Conservation (phyloP, 2,329 filamentous ascomycete species). For the Epichloe sibirici region DNA sequence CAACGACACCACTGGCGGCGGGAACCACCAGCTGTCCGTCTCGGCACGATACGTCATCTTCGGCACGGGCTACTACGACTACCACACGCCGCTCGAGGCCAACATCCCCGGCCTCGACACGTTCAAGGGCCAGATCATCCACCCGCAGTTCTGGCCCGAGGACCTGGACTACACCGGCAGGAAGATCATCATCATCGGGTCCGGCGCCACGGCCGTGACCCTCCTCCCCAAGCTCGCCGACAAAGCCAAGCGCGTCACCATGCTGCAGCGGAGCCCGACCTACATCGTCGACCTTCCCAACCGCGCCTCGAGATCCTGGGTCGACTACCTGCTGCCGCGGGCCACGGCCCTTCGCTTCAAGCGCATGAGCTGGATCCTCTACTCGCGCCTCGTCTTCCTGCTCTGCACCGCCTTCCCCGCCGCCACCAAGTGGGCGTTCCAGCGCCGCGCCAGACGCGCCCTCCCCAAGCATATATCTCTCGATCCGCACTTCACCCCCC, state of each 20-base stretch:
- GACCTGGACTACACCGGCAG: slow-evolving; percentile 51
- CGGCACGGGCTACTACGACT: slow-evolving; percentile 52
- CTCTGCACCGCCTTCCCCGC: not conserved
- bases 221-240: slow-evolving; percentile 56
- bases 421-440: slow-evolving; percentile 24
- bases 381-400: slow-evolving; percentile 27
- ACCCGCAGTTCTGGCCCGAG: slow-evolving; percentile 63
- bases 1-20: too few relatives aligned
- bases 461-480: slow-evolving; percentile 30
- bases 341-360: slow-evolving; percentile 30
- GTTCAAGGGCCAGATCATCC: slow-evolving; percentile 51
- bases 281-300: slow-evolving; percentile 47
- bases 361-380: slow-evolving; percentile 23
- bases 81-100: slow-evolving; percentile 44
- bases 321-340: slow-evolving; percentile 19
- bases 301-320: slow-evolving; percentile 26
- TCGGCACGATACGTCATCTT: slow-evolving; percentile 40
- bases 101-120: slow-evolving; percentile 51
- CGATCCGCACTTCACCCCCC: slow-evolving; percentile 49
- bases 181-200: slow-evolving; percentile 57
- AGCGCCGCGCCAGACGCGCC: slow-evolving; percentile 31
- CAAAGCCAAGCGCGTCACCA: slow-evolving; percentile 53
- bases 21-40: not conserved
- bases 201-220: slow-evolving; percentile 65
- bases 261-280: slow-evolving; percentile 64